Base-by-base conservation (phyloP, 2,329 filamentous ascomycete species). In the Pseudogymnoascus sp. region DNA sequence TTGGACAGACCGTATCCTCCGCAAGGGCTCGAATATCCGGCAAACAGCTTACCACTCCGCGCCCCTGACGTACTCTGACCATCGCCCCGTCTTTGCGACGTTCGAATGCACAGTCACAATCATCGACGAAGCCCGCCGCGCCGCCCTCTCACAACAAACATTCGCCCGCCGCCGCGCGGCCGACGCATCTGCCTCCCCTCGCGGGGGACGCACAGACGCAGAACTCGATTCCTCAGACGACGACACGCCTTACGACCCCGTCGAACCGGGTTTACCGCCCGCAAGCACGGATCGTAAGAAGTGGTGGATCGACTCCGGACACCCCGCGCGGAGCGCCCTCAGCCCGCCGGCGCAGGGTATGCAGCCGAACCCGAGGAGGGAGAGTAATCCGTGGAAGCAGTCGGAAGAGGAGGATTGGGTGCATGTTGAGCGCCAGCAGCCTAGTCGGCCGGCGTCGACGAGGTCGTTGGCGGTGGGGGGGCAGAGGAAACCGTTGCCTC, bases 1-100 rank as follows among this genome's bases (percentile, higher is more conserved):
- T 0, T 99, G 94, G 94, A 97, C 92, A 64, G 94, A 99, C 74
- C 89, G 94, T 37, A 89, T 99, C 52, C 77, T 99, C 7, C 87
- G 90, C 63, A 95, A 92, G 76, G 94, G 94, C 6, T 78, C 83
- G 64, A 92, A 91, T 67, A 81, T 99, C 36, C 86, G 87, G 42
- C 94, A 97, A 72, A 79, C 89, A 9, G 82, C 89, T 33, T 99
- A 99, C 74, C 84, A 90, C 69, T 87, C 84, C 60, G 92, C 92
- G 3, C 87, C 90, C 31, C 79, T 99, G 36, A 84, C 82, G 10
- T 96, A 97, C 72, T 99, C 94, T 0, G 94, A 99, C 71, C 94
- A 99, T 74, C 84, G 92, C n/a, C 94, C 94, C 1, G 93, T 99
- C 0, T 97, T 90, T 74, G 92, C 91, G 10, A 85, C 86, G 0